Conservation (phyloP, 106 monocot species). For the Acanthochlamys bracteata region DNA sequence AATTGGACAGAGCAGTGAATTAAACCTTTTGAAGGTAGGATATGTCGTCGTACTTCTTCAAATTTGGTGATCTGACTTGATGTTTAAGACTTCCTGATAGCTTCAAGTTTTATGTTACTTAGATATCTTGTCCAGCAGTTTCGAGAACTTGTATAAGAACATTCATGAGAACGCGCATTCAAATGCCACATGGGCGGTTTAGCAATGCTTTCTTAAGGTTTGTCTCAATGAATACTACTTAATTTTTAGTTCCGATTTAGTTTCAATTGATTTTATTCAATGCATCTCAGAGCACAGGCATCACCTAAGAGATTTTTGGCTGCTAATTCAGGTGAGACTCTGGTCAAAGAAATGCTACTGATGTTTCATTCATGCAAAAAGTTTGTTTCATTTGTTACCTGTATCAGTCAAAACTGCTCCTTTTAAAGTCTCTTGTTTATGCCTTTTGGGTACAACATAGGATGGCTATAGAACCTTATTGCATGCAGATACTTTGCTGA, state of each 20-base stretch:
- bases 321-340: conserved; percentile 26
- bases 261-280: conserved; percentile 1
- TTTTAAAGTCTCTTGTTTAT: neutral
- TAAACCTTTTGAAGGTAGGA: conserved; percentile 28
- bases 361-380: neutral
- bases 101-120: neutral
- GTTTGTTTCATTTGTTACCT: neutral
- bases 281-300: conserved; percentile 23
- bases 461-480: too few species aligned
- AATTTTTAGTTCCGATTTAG: neutral
- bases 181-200: conserved; percentile 5
- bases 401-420: neutral
- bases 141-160: neutral
- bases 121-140: conserved; percentile 15
- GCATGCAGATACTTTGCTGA: too few species aligned
- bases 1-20: conserved; percentile 6
- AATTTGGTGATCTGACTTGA: neutral
- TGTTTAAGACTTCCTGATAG: neutral
- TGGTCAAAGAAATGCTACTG: neutral
- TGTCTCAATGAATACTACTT: conserved; percentile 1
- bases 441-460: neutral
- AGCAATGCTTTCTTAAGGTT: conserved; percentile 24
- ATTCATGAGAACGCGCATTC: neutral
- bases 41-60: neutral
- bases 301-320: conserved; percentile 29